Base-by-base conservation (phyloP, 2,329 filamentous ascomycete species). In the Cyphellophora europaea region DNA sequence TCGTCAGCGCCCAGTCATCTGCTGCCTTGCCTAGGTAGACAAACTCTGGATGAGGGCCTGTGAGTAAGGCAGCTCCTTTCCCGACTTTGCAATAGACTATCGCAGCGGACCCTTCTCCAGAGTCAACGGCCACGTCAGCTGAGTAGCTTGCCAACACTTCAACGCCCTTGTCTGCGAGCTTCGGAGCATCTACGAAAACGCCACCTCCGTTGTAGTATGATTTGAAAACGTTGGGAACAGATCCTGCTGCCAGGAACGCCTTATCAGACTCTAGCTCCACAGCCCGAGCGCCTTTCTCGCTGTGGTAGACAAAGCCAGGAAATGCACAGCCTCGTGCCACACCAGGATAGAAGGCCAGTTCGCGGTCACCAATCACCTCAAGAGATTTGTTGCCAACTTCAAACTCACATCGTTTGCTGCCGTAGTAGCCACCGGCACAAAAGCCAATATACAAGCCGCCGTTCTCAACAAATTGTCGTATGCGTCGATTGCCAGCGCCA, bases 151-250 rank as follows among this genome's bases (percentile, higher is more conserved):
- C 91, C 15, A 98, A 64, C 5, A 94, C 71, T 57, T 95, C 77
- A 1, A 95, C 75, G 2, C 80, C 82, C 43, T 69, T 62, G 18
- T 72, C 69, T 36, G 66, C 62, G 37, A 75, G 66, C 29, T 70
- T 73, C 3, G 71, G 68, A 2, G 82, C 80, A 59, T 91, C 80
- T 1, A 94, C 84, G 62, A 96, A 98, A 1, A 93, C 77, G 3
- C 91, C 88, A 1, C 91, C 91, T 1, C 91, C 91, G 49, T 98
- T 98, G 57, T 89, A 95, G 54, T 98, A 98, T 11, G 77, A 79
- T 35, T 70, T 66, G 40, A 93, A 84, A 1, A 67, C 64, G 1
- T 75, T 69, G 0, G 79, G 72, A 1, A 81, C 55, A 3, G 62
- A 59, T 0, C 65, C 69, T 27, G 54, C 56, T 0, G 61, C 57